A percentile compares a stretch with the other conserved stretches of the same genome.
These are phyloP conservation scores for Ascochyta koolunga DNA, from an alignment of 2,329 filamentous ascomycete genomes.

Conservation along the genomic window DNA sequence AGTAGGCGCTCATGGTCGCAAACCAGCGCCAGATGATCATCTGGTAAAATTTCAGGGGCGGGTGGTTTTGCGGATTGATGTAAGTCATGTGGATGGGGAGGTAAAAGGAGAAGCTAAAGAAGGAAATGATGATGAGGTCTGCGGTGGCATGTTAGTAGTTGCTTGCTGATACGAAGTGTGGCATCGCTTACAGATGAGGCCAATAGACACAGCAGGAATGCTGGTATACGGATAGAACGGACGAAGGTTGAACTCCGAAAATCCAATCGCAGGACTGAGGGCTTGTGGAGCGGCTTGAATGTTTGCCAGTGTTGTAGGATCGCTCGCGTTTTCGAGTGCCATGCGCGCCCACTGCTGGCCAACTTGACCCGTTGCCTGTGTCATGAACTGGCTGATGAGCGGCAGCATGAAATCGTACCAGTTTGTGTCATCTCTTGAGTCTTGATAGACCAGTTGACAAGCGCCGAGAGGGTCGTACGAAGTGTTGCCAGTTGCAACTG, in stretches of 20 bases:
- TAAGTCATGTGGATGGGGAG: conserved; percentile 68
- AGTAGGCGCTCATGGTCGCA: conserved; percentile 63
- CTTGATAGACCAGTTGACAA: conserved; percentile 62
- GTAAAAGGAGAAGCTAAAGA: conserved; percentile 70
- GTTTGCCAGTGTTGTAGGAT: conserved; percentile 49
- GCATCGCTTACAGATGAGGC: conserved; percentile 58
- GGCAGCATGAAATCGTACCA: conserved; percentile 61
- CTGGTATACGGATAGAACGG: conserved; percentile 63
- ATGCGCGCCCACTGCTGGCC: conserved; percentile 53
- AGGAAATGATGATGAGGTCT: conserved; percentile 69
- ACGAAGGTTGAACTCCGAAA: conserved; percentile 62
- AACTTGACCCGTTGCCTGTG: conserved; percentile 55
- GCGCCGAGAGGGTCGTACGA: conserved; percentile 66
- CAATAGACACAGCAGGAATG: conserved; percentile 66
- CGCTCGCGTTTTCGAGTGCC: conserved; percentile 51
- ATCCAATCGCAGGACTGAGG: conserved; percentile 62
- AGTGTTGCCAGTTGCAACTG: conserved; percentile 60
- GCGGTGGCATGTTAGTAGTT: neutral
- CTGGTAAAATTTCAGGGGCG: conserved; percentile 63
- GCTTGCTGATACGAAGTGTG: neutral
- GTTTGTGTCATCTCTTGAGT: conserved; percentile 63
- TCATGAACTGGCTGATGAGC: conserved; percentile 56
- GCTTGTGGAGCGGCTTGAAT: conserved; percentile 59
- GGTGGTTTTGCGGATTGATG: conserved; percentile 60
- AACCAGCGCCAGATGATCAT: conserved; percentile 64